A percentile compares a stretch with the other conserved stretches of the same genome.
phyloP scores from a whole-genome alignment of 176 grass and related monocot genomes.

The Alloteropsis semialata region DNA sequence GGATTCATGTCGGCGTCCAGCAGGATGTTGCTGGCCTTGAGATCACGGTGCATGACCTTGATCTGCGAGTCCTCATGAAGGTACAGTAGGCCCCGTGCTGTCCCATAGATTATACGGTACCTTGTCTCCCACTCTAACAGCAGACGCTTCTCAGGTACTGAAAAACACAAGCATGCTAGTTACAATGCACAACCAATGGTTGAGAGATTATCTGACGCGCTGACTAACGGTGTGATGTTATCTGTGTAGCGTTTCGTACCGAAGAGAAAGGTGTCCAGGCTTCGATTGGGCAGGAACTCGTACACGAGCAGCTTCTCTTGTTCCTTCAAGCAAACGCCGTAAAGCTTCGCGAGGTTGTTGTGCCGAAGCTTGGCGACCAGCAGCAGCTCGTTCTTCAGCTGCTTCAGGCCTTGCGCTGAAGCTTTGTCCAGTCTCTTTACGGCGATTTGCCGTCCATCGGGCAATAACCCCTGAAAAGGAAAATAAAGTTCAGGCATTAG shows the following conservation, averaged over 20 bases:
- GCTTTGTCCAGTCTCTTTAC: conserved; percentile 24
- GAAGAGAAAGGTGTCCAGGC: conserved; percentile 40
- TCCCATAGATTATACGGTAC: conserved; percentile 25
- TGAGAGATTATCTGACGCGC: too few species aligned
- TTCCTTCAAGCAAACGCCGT: conserved; percentile 33
- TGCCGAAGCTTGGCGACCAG: conserved; percentile 56
- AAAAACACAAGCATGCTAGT: too few species aligned
- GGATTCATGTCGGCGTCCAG: conserved; percentile 34
- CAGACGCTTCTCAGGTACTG: conserved; percentile 12
- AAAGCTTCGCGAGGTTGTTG: conserved; percentile 41
- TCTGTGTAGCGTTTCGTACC: neutral
- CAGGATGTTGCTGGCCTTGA: conserved; percentile 49
- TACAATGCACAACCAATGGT: too few species aligned
- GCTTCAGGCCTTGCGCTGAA: conserved; percentile 26
- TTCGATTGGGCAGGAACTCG: conserved; percentile 47
- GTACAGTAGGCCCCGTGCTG: conserved; percentile 29
- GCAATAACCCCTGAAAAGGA: conserved; percentile 33
- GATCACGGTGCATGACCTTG: conserved; percentile 38
- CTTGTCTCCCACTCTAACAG: conserved; percentile 26
- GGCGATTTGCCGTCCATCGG: conserved; percentile 10
- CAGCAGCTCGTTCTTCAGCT: conserved; percentile 45
- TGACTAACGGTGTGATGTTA: too few species aligned
- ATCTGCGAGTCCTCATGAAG: conserved; percentile 31
- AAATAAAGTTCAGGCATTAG: neutral
- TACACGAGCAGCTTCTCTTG: conserved; percentile 45